Conservation (phyloP, 257 asterid species). For the Fraxinus quadrangulata region DNA sequence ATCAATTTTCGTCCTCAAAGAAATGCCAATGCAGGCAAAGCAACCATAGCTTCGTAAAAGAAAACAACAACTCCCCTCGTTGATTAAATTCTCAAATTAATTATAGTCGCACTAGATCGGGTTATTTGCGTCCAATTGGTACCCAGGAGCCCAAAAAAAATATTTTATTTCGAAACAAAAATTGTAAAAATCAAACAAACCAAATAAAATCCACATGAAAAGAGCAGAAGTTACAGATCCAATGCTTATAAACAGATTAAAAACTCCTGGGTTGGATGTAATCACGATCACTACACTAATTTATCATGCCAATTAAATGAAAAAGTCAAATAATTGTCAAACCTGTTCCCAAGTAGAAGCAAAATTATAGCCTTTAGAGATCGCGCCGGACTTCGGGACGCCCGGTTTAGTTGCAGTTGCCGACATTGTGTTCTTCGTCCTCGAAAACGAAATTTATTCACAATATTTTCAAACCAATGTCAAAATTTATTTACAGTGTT, state of each 20-base stretch:
- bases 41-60: constrained; percentile 15
- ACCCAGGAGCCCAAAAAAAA: constrained; percentile 5
- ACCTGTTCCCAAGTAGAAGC: constrained; percentile 99
- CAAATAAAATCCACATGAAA: neutral
- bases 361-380: constrained; percentile 89
- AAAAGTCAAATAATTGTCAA: constrained; percentile 1
- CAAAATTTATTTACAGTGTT: neutral
- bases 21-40: neutral
- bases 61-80: neutral
- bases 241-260: constrained; percentile 17
- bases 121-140: constrained; percentile 6
- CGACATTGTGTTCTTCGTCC: constrained; percentile 42
- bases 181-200: constrained; percentile 11
- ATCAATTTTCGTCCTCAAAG: neutral
- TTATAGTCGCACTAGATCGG: constrained; percentile 4
- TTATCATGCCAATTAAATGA: constrained; percentile 19
- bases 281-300: neutral
- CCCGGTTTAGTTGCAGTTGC: constrained; percentile 42
- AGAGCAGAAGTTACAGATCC: constrained; percentile 21
- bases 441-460: constrained; percentile 5
- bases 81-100: constrained; percentile 10
- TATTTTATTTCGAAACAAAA: neutral
- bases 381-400: constrained; percentile 75
- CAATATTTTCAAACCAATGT: neutral
- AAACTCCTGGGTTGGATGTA: constrained; percentile 21